These are phyloP conservation scores for Coniella lustricola DNA, from an alignment of 2,329 filamentous ascomycete genomes.

Conservation along the genomic window DNA sequence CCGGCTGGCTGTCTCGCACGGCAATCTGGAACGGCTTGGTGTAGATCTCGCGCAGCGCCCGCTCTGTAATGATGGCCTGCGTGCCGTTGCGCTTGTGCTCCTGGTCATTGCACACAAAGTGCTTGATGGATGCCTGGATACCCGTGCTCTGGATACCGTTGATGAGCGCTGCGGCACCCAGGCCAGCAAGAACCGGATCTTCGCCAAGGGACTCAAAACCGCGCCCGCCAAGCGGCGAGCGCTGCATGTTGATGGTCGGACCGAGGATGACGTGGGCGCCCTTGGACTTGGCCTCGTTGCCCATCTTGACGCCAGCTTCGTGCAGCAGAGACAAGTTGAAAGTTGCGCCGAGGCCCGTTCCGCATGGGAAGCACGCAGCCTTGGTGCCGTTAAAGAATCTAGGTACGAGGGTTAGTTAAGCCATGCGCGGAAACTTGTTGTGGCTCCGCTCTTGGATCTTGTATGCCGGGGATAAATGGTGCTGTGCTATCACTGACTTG, in stretches of 20 bases:
- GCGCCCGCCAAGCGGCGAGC: conserved; percentile 51
- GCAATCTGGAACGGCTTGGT: conserved; percentile 51
- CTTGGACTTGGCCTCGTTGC: conserved; percentile 47
- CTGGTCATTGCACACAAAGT: conserved; percentile 57
- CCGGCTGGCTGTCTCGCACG: conserved; percentile 43
- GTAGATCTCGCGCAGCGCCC: conserved; percentile 53
- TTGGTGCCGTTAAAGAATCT: conserved; percentile 56
- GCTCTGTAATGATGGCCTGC: conserved; percentile 46
- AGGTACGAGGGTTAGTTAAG: background rate
- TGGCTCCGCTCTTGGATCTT: background rate
- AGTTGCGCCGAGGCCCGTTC: conserved; percentile 50
- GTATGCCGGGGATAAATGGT: too few relatives aligned
- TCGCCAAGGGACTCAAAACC: conserved; percentile 55
- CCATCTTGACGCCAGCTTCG: conserved; percentile 44
- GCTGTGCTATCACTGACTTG: conserved; percentile 31
- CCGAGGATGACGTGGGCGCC: conserved; percentile 52
- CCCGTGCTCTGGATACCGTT: conserved; percentile 50
- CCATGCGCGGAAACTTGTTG: too few relatives aligned
- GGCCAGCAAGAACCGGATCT: conserved; percentile 50
- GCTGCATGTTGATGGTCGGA: conserved; percentile 57
- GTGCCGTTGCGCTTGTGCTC: conserved; percentile 52
- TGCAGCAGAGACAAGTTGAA: conserved; percentile 49
- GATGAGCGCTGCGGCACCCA: conserved; percentile 46
- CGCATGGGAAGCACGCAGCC: conserved; percentile 55
- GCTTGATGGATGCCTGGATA: conserved; percentile 51